Conservation (phyloP, 805 yeast species). For the Zygosaccharomyces bailii region DNA sequence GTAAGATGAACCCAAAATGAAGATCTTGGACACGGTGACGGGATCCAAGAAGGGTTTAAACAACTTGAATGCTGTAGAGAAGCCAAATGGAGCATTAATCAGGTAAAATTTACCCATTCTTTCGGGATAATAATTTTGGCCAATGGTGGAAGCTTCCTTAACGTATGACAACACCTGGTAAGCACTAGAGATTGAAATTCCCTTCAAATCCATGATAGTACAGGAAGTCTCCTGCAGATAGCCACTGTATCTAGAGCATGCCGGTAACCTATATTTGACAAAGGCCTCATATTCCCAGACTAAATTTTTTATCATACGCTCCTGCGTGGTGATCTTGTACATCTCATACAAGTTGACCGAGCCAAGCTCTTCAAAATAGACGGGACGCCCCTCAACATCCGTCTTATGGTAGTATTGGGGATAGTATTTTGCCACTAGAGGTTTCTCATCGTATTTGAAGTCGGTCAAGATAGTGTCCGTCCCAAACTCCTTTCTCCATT, state of each 20-base stretch:
- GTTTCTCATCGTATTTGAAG: constrained; percentile 91
- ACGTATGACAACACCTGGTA: constrained; percentile 84
- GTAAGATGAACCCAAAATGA: constrained; percentile 77
- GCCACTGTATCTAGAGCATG: constrained; percentile 82
- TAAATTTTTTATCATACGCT: constrained; percentile 90
- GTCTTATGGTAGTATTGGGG: constrained; percentile 98
- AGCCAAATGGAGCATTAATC: constrained; percentile 96
- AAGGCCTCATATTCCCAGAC: constrained; percentile 98
- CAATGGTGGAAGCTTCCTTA: constrained; percentile 87
- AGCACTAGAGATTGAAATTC: constrained; percentile 81
- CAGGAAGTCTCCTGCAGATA: constrained; percentile 89
- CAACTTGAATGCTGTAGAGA: constrained; percentile 85
- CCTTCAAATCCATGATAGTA: constrained; percentile 92
- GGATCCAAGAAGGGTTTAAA: constrained; percentile 96
- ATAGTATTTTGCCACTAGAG: constrained; percentile 79
- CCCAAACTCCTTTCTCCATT: constrained; percentile 87
- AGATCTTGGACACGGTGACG: constrained; percentile 92
- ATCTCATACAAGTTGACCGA: constrained; percentile 83
- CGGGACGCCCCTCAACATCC: constrained; percentile 95
- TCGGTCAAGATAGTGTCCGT: constrained; percentile 81
- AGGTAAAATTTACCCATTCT: constrained; percentile 97
- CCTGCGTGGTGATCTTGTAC: constrained; percentile 91
- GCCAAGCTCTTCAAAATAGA: constrained; percentile 91
- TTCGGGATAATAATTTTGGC: constrained; percentile 97
- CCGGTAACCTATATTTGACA: constrained; percentile 80